A percentile compares a stretch with the other conserved stretches of the same genome.
These are phyloP conservation scores for Coleophoma crateriformis DNA, from an alignment of 2,329 filamentous ascomycete species.

Conservation along the genomic window DNA sequence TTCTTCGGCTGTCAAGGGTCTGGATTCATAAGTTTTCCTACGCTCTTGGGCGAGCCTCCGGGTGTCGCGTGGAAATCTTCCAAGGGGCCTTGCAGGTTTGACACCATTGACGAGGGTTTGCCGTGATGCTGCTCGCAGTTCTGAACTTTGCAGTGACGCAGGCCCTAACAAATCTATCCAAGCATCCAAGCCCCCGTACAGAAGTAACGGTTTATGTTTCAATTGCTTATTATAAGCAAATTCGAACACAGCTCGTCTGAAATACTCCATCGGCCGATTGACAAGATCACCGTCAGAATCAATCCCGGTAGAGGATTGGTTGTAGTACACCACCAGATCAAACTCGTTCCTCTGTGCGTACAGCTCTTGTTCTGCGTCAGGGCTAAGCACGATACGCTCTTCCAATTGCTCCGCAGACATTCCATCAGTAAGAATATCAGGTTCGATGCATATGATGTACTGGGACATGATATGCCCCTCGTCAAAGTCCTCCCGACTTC, in stretches of 20 bases:
- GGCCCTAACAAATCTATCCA: constrained; percentile 79
- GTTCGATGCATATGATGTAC: constrained; percentile 85
- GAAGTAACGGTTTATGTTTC: constrained; percentile 66
- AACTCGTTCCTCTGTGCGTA: constrained; percentile 71
- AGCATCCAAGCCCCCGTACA: constrained; percentile 77
- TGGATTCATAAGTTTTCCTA: constrained; percentile 43
- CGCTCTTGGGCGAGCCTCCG: constrained; percentile 15
- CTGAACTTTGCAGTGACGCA: constrained; percentile 37
- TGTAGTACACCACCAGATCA: constrained; percentile 88
- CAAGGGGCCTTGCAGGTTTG: constrained; percentile 37
- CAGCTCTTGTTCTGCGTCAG: constrained; percentile 66
- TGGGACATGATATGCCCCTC: constrained; percentile 82
- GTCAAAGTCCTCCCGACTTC: constrained; percentile 75
- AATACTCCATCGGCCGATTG: constrained; percentile 56
- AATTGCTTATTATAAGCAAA: constrained; percentile 78
- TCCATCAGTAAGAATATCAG: constrained; percentile 65
- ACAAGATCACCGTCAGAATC: constrained; percentile 36
- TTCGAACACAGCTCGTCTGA: constrained; percentile 75
- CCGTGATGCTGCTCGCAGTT: not conserved
- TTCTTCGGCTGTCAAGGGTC: constrained; percentile 75
- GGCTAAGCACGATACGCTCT: constrained; percentile 66
- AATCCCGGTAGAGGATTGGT: constrained; percentile 50
- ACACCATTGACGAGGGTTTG: too few species aligned
- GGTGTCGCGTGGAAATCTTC: constrained; percentile 36
- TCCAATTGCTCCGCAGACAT: constrained; percentile 56